These are phyloP conservation scores for Tulasnella sp. DNA, from an alignment of 768 basidiomycete species.

Conservation along the genomic window DNA sequence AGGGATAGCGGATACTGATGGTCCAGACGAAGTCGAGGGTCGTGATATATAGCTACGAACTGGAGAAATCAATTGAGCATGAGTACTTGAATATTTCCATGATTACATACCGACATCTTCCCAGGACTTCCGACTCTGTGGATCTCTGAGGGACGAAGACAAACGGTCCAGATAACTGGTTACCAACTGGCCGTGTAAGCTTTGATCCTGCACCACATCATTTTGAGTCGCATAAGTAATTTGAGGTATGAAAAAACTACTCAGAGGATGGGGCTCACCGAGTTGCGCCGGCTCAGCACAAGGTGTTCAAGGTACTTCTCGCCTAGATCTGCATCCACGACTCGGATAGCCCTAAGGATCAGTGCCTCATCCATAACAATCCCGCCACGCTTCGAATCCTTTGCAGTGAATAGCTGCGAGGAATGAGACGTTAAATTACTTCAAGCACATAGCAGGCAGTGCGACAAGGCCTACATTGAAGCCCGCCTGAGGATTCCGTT, in stretches of 20 bases:
- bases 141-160: conserved; percentile 35
- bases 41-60: not conserved
- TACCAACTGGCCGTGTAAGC: conserved; percentile 59
- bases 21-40: not conserved
- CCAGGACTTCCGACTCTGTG: not conserved
- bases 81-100: not conserved
- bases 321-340: conserved; percentile 49
- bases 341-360: conserved; percentile 44
- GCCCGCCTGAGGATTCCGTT: conserved; percentile 54
- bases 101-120: not conserved
- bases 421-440: conserved; percentile 8
- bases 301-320: conserved; percentile 70
- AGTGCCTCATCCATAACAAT: conserved; percentile 50
- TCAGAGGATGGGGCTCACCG: no score
- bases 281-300: conserved; percentile 54
- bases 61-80: not conserved
- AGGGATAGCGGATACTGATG: conserved; percentile 27
- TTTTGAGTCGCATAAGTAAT: not conserved
- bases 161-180: conserved; percentile 44
- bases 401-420: conserved; percentile 46
- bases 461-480: conserved; percentile 42
- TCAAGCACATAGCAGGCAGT: not conserved
- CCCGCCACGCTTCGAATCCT: conserved; percentile 39
- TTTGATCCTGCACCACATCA: conserved; percentile 35
- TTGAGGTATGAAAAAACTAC: conserved; percentile 19